phyloP scores from a whole-genome alignment of 176 grass and related monocot species.

The Leersia perrieri region DNA sequence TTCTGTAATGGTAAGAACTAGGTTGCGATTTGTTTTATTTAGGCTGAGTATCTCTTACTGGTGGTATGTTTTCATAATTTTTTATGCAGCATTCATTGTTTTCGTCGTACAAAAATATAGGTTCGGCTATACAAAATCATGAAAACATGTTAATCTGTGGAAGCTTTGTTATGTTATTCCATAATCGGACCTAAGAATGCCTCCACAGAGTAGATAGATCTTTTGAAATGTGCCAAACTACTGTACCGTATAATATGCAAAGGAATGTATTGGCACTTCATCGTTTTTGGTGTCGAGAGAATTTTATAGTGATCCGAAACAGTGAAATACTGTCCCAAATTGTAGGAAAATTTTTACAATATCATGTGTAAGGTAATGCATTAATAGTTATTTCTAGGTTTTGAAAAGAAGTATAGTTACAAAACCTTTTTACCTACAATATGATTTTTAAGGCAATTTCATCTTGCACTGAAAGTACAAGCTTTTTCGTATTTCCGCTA shows the following conservation, averaged over 20 bases:
- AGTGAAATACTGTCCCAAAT: not conserved
- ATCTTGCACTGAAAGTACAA: not conserved
- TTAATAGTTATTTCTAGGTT: not conserved
- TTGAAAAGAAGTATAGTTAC: not conserved
- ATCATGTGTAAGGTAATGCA: not conserved
- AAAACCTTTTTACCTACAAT: not conserved
- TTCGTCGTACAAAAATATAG: not conserved
- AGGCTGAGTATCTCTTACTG: not conserved
- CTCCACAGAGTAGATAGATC: not conserved
- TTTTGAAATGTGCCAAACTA: not conserved
- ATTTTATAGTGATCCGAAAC: not conserved
- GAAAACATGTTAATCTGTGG: slow-evolving; percentile 24
- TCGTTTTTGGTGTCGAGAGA: not conserved
- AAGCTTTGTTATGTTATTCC: slow-evolving; percentile 14
- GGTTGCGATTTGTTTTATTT: not conserved
- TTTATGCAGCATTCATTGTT: not conserved
- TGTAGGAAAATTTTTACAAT: not conserved
- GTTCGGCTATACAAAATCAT: not conserved
- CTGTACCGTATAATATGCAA: not conserved
- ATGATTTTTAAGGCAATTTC: not conserved
- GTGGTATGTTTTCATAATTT: slow-evolving; percentile 15
- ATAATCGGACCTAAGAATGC: not conserved
- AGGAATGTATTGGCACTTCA: not conserved
- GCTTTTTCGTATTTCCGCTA: not conserved
- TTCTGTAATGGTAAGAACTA: slow-evolving; percentile 62